Conservation (phyloP, 441 rosid species). For the Pelargonium myrrhifolium region DNA sequence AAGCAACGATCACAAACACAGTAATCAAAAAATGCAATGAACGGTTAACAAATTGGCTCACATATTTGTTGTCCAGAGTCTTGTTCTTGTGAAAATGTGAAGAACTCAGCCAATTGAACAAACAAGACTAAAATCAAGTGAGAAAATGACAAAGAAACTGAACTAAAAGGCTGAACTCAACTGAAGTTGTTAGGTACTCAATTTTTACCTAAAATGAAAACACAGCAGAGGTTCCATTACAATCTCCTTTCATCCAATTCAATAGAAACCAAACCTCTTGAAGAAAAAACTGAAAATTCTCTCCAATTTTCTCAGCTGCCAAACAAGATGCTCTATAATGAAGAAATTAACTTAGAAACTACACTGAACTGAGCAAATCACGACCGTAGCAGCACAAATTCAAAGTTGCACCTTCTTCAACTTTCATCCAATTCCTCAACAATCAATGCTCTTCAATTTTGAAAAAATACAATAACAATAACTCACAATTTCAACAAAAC, state of each 20-base stretch:
- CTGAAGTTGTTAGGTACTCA: too few species aligned
- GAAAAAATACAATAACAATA: background rate
- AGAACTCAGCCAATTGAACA: too few species aligned
- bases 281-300: background rate
- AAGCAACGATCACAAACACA: slow-evolving; percentile 1
- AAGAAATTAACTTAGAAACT: background rate
- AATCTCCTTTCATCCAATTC: too few species aligned
- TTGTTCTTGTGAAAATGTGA: slow-evolving; percentile 80
- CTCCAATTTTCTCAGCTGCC: slow-evolving; percentile 3
- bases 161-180: too few species aligned
- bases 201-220: too few species aligned
- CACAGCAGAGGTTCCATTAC: too few species aligned
- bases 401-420: background rate
- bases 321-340: background rate
- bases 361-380: background rate
- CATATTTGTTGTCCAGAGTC: slow-evolving; percentile 97
- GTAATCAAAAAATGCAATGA: background rate
- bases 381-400: background rate
- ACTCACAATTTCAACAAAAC: background rate
- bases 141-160: too few species aligned
- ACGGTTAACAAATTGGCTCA: slow-evolving; percentile 24
- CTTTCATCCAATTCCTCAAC: background rate
- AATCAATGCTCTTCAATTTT: too few species aligned
- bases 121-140: too few species aligned
- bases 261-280: too few species aligned